Evolutionary conservation across 345 rosid species (phyloP).

Genomic region (Rhodamnia rubescens): DNA sequence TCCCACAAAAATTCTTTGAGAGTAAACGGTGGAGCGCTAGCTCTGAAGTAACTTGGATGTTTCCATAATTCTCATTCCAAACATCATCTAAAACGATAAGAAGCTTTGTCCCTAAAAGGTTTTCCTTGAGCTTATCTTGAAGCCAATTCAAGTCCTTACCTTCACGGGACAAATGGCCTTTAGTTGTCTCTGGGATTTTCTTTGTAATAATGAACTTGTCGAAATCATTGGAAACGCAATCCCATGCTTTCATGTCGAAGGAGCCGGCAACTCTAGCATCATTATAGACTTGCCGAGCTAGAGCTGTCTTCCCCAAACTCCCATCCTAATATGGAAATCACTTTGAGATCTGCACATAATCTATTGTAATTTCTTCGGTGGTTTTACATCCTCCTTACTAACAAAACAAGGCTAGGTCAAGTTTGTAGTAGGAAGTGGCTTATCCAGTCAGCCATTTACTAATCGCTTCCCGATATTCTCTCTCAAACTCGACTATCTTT

Average conservation of each 20-base stretch:
- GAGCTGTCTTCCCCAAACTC: background rate
- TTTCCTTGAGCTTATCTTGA: background rate
- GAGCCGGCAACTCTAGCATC: background rate
- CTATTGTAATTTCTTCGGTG: background rate
- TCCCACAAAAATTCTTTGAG: fast-evolving
- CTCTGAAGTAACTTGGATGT: fast-evolving
- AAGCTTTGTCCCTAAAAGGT: background rate
- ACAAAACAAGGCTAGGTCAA: background rate
- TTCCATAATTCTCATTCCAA: background rate
- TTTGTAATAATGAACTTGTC: background rate
- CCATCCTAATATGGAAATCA: background rate
- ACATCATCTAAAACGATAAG: background rate
- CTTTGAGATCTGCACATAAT: background rate
- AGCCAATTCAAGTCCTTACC: background rate
- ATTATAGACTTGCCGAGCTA: background rate
- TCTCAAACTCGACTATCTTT: background rate
- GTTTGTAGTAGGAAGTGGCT: background rate
- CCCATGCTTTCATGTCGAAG: background rate
- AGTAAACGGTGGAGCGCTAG: fast-evolving
- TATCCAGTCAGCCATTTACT: background rate
- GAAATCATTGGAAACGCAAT: background rate
- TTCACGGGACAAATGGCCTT: background rate
- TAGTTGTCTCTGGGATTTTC: background rate
- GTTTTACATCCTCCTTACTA: background rate
- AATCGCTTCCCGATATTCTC: background rate